A percentile compares a stretch with the other conserved stretches of the same genome.
phyloP scores from a whole-genome alignment of 371 early-diverging fungal species.

The Haplosporangium sp. region DNA sequence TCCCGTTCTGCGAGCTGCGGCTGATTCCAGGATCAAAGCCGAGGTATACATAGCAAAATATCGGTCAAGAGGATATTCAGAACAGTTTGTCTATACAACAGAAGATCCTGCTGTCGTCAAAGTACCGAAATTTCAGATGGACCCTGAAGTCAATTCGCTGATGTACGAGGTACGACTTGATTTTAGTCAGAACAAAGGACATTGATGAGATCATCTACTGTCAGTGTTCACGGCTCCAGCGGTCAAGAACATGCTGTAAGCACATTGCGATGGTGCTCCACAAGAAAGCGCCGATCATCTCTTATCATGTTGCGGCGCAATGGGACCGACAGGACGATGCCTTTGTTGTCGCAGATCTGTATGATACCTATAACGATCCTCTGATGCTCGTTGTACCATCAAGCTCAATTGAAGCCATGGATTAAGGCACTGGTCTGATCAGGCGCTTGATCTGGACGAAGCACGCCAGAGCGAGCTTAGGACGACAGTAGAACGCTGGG shows the following conservation, averaged over 20 bases:
- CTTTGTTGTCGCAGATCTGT: too few species aligned
- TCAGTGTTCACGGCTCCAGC: not conserved
- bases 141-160: not conserved
- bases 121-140: not conserved
- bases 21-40: not conserved
- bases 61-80: not conserved
- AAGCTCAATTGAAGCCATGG: too few species aligned
- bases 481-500: too few species aligned
- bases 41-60: not conserved
- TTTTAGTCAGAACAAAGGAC: not conserved
- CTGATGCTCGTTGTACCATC: too few species aligned
- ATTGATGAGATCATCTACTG: conserved; percentile 7
- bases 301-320: too few species aligned
- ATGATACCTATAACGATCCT: too few species aligned
- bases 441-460: too few species aligned
- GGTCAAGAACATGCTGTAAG: not conserved
- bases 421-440: too few species aligned
- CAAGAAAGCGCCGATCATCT: not conserved
- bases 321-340: too few species aligned
- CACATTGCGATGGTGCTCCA: conserved; percentile 2
- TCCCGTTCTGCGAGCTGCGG: not conserved
- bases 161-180: not conserved
- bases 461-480: too few species aligned
- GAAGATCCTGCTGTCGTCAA: not conserved
- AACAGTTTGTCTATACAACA: not conserved